A percentile compares a stretch with the other conserved stretches of the same genome.
Evolutionary conservation across 805 yeast species (phyloP).

Genomic region (Candida chauliodis): DNA sequence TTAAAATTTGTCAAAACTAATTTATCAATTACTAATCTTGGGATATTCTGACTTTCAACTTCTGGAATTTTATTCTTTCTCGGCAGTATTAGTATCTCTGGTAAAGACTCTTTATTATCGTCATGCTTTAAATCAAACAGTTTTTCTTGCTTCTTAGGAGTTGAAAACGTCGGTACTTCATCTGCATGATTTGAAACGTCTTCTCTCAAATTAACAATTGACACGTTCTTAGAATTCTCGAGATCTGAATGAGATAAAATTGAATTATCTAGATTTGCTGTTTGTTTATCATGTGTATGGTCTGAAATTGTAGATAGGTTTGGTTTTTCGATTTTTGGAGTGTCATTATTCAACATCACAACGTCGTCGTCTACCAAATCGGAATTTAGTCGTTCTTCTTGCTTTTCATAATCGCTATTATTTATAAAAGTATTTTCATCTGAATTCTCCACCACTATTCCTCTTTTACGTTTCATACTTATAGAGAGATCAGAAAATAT

Average conservation of each 20-base stretch:
- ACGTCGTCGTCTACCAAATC: background rate
- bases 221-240: conserved; percentile 2
- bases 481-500: background rate
- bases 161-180: background rate
- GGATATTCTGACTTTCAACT: conserved; percentile 21
- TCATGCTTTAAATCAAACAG: too few relatives aligned
- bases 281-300: background rate
- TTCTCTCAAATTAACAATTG: conserved; percentile 1
- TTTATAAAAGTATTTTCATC: conserved; percentile 32
- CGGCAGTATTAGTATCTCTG: conserved; percentile 3
- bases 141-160: background rate
- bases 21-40: conserved; percentile 71
- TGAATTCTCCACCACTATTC: conserved; percentile 11
- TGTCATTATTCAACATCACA: conserved; percentile 1
- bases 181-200: background rate
- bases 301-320: background rate
- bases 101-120: background rate
- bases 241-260: conserved; percentile 14
- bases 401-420: conserved; percentile 33
- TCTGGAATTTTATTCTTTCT: background rate
- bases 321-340: background rate
- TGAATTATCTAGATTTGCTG: conserved; percentile 13
- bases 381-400: background rate
- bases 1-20: conserved; percentile 82
- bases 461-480: conserved; percentile 10